Percentiles rank a stretch among this genome's conserved stretches.
These are phyloP conservation scores for Pleurotus citrinopileatus DNA, from an alignment of 768 basidiomycete species.

Conservation along the genomic window DNA sequence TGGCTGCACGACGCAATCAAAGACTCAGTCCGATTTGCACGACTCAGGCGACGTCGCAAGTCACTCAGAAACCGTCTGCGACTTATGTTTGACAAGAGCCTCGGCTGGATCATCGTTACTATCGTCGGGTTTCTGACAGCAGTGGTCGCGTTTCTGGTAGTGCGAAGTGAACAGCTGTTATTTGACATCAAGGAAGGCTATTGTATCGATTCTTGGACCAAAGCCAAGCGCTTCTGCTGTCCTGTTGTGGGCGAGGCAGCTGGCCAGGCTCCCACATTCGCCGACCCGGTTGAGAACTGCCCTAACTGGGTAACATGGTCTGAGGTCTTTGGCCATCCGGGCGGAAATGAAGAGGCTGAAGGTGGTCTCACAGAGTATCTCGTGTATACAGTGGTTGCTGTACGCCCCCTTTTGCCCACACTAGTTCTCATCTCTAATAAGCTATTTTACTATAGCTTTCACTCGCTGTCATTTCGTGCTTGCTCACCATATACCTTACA, in stretches of 20 bases:
- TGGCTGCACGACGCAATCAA: conserved; percentile 98
- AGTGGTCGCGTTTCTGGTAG: conserved; percentile 80
- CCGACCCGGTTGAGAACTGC: conserved; percentile 42
- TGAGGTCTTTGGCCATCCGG: conserved; percentile 40
- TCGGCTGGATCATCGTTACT: conserved; percentile 90
- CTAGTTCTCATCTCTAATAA: background rate
- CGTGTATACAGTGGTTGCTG: conserved; percentile 74
- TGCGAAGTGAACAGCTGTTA: conserved; percentile 82
- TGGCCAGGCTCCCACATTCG: background rate
- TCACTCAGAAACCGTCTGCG: conserved; percentile 66
- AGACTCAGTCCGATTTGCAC: conserved; percentile 79
- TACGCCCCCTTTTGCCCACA: conserved; percentile 37
- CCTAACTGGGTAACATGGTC: conserved; percentile 77
- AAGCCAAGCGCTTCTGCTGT: conserved; percentile 83
- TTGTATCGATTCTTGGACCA: conserved; percentile 68
- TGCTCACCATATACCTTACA: conserved; percentile 86
- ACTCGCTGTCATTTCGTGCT: conserved; percentile 68
- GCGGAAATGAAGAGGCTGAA: conserved; percentile 35
- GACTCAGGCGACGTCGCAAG: conserved; percentile 58
- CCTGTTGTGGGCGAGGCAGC: conserved; percentile 29
- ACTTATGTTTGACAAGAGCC: conserved; percentile 67
- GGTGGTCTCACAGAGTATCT: conserved; percentile 49
- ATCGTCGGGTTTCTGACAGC: conserved; percentile 87
- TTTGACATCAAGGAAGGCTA: conserved; percentile 94
- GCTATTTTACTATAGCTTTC: conserved; percentile 44